Conservation (phyloP, 352 stramenopile species). For the Pythium pyrilobum region DNA sequence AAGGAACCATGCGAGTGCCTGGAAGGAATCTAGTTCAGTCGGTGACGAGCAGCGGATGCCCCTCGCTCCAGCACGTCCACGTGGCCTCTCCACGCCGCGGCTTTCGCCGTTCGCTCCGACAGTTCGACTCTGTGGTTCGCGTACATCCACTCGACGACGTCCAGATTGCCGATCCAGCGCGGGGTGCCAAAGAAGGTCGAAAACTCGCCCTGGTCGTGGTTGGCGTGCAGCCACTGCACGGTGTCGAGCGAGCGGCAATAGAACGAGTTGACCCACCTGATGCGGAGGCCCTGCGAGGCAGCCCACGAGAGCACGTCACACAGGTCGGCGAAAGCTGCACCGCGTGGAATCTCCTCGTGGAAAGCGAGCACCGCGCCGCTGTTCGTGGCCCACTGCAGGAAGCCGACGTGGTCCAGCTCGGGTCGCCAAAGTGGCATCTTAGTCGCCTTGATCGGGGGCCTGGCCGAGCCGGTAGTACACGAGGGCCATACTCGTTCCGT, state of each 20-base stretch:
- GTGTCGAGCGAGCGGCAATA: background rate
- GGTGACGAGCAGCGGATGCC: no score
- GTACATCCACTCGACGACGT: constrained; percentile 8
- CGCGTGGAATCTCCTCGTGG: no score
- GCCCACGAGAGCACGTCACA: background rate
- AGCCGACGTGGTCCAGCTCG: no score
- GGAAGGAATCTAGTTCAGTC: no score
- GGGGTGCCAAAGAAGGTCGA: background rate
- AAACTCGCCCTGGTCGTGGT: background rate
- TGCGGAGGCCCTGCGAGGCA: background rate
- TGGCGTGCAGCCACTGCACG: constrained; percentile 2
- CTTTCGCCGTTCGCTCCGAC: background rate
- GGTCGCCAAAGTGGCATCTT: no score
- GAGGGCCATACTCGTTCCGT: no score
- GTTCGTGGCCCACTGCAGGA: no score
- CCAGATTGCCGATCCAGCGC: constrained; percentile 10
- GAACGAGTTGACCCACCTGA: background rate
- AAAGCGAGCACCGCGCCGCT: no score
- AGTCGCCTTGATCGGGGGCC: no score
- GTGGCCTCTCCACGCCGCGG: background rate
- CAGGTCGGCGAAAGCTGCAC: no score
- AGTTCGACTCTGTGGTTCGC: background rate
- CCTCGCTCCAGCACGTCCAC: constrained; percentile 1
- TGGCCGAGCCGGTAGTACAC: no score
- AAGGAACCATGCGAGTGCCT: no score